Base-by-base conservation (phyloP, 805 yeast genomes). In the Saccharomyces mikatae region DNA sequence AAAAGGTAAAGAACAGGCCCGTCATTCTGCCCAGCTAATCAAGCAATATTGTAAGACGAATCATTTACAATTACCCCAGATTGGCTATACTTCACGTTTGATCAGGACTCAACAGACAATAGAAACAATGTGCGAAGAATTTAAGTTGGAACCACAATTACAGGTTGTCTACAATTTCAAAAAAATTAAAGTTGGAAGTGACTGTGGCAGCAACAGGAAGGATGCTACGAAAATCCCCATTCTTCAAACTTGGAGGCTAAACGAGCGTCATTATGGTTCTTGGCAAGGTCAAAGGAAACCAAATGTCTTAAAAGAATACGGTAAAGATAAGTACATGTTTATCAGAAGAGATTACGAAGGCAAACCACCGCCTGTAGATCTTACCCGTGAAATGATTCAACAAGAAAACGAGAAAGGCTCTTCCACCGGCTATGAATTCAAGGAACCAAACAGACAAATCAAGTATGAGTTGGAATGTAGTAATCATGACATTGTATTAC, bases 251-350 rank as follows among this genome's bases (percentile, higher is more conserved):
- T 86, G 90, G 90, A 77, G 89, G 71, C 71, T 86, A 65, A 86
- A 86, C 69, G 91, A 86, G 69, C 79, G 91, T 69, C 91, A 86
- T 71, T 86, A 86, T 72, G 91, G 91, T 56, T 80, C 80, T 48
- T 76, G 86, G 69, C 90, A 86, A 71, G 92, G 92, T 51, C 77
- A 80, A 64, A 80, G 83, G 59, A 86, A 86, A 72, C 82, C 81
- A 41, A 80, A 79, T 48, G 79, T 87, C 32, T 71, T 85, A 63
- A 72, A 75, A 58, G 72, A 78, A 61, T 83, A 80, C 65, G 94
- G 94, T 46, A 73, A 81, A 62, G 85, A 83, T 59, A 74, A 84
- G 70, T 86, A 83, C 73, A 85, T 82, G 81, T 80, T 72, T 62
- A 82, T 87, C 81, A 81, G 94, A 75, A 77, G 94, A 70, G 87